These are phyloP conservation scores for Pythium aquatile DNA, from an alignment of 352 stramenopile genomes.

Conservation along the genomic window DNA sequence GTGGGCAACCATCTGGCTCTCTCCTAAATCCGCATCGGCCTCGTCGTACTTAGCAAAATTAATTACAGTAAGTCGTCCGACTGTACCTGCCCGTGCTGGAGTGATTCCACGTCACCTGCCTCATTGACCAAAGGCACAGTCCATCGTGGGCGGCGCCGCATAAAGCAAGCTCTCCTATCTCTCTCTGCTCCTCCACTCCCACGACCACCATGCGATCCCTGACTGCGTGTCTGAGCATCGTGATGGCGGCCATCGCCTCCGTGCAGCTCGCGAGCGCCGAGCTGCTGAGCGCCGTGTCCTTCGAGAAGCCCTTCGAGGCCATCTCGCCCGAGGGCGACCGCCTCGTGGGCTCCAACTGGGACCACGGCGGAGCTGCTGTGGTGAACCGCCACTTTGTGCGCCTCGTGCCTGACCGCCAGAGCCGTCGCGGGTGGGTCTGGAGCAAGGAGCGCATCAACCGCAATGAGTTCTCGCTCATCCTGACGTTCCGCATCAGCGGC, in stretches of 20 bases:
- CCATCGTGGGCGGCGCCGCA: background rate
- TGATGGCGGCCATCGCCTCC: constrained; percentile 17
- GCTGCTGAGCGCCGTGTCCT: constrained; percentile 53
- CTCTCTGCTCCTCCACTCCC: background rate
- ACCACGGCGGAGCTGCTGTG: constrained; percentile 53
- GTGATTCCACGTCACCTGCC: constrained; percentile 24
- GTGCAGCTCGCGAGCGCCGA: constrained; percentile 31
- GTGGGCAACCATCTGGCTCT: background rate
- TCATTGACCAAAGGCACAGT: constrained; percentile 1
- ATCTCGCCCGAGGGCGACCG: constrained; percentile 62
- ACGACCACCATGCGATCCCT: constrained; percentile 18
- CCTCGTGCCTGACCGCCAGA: constrained; percentile 78
- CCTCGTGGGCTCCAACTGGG: constrained; percentile 53
- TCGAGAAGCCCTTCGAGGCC: constrained; percentile 79
- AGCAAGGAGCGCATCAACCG: constrained; percentile 56
- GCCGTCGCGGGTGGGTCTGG: constrained; percentile 75
- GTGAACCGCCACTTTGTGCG: constrained; percentile 84
- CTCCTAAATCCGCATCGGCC: constrained; percentile 2
- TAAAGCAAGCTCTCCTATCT: background rate
- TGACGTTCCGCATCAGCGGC: constrained; percentile 85
- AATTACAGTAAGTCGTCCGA: background rate
- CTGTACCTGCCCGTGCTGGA: background rate
- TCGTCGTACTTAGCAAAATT: background rate
- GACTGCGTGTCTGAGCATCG: constrained; percentile 6
- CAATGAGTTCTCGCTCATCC: constrained; percentile 69